phyloP scores from a whole-genome alignment of 2,329 filamentous ascomycete genomes.

The Colletotrichum gloeosporioides region DNA sequence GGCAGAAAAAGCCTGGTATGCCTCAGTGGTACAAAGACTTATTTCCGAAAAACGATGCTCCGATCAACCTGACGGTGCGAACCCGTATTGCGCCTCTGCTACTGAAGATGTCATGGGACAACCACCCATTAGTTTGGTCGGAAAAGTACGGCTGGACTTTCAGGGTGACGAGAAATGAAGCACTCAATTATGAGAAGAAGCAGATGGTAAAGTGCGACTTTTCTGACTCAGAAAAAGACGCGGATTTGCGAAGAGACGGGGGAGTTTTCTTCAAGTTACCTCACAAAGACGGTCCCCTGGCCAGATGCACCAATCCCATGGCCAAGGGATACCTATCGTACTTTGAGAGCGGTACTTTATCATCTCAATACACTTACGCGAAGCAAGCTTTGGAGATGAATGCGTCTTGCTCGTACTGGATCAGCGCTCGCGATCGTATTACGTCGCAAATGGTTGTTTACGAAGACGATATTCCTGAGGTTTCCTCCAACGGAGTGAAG shows the following conservation, averaged over 20 bases:
- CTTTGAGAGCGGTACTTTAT: constrained; percentile 87
- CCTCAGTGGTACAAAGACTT: constrained; percentile 96
- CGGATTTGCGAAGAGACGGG: constrained; percentile 64
- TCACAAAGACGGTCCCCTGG: constrained; percentile 90
- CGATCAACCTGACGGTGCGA: constrained; percentile 82
- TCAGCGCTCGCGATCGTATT: constrained; percentile 91
- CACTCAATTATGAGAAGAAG: constrained; percentile 69
- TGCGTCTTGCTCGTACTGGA: constrained; percentile 98
- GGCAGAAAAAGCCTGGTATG: constrained; percentile 94
- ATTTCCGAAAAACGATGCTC: constrained; percentile 70
- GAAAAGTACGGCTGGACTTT: constrained; percentile 95
- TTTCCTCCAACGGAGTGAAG: background rate
- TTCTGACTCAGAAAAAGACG: constrained; percentile 71
- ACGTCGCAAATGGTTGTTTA: constrained; percentile 96
- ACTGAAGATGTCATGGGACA: constrained; percentile 86
- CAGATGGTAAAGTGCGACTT: constrained; percentile 80
- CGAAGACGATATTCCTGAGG: constrained; percentile 61
- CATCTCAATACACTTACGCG: constrained; percentile 87
- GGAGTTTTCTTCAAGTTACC: constrained; percentile 90
- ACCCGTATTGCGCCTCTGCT: constrained; percentile 87
- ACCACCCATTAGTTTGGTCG: constrained; percentile 90
- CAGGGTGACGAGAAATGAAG: constrained; percentile 69
- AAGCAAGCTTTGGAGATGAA: constrained; percentile 99
- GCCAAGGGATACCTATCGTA: constrained; percentile 90
- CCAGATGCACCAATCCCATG: constrained; percentile 85